Evolutionary conservation across 306 rosid species (phyloP), one percentile per base, ranked within the genome.

Genomic region (Mimosa pudica): DNA sequence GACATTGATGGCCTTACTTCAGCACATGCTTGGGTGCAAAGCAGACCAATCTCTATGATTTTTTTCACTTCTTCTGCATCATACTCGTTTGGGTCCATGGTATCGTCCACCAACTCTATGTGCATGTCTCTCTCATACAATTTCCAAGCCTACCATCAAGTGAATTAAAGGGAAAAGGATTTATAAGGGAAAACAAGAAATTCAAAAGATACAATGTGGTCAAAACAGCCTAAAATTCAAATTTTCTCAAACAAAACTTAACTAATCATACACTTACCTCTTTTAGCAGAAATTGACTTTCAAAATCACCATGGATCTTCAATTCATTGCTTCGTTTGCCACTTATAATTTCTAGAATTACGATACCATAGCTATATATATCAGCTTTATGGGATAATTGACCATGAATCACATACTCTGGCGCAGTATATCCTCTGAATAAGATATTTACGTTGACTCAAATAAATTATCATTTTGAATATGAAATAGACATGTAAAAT

Each of bases 351-450:
- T 91, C 92, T 67, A 91, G 83, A 58, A 88, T 82, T 24, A 91
- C 89, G 30, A 91, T 84, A 4, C 96, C 4, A 80, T 81, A 91
- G 42, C 96, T 91, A 49, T 87, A 91, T 41, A 89, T 79, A 72
- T 91, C 93, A 18, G 75, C 93, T 75, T 91, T 89, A 44, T 87
- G 89, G 18, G 96, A 89, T 79, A 91, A 79, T 61, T 87, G 93
- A 13, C 93, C 96, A 57, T 86, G 86, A n/a, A 89, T 80, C 83
- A 93, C 89, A 84, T 91, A 91, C 36, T 91, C 96, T 0, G 93
- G 93, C 70, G 92, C 93, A 17, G 86, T 88, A 74, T 91, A 91
- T 45, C 93, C 96, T 85, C 93, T 89, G 70, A 55, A 16, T 55
- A 33, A 10, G 63, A 48, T 55, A 80, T 30, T 46, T 46, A 46